Evolutionary conservation across 441 rosid genomes (phyloP).

Genomic region (Populus hybrid): DNA sequence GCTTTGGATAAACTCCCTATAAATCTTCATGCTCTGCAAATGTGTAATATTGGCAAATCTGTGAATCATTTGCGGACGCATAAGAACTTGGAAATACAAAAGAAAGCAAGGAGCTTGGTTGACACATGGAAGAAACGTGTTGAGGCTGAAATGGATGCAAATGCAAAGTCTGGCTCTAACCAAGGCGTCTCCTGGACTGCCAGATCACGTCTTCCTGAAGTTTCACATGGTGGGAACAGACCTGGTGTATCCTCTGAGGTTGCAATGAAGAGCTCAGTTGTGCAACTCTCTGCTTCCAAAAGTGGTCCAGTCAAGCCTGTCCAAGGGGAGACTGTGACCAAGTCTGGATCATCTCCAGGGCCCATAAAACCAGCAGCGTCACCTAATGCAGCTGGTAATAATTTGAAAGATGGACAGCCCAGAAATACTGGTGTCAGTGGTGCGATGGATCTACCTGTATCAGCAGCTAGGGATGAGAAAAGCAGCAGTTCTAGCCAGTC

Average conservation of each 20-base stretch:
- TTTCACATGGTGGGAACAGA: conserved; percentile 28
- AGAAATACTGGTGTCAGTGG: conserved; percentile 38
- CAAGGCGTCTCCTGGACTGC: too few relatives aligned
- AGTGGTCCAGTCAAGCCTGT: conserved; percentile 48
- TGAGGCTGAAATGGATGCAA: too few relatives aligned
- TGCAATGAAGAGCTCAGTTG: conserved; percentile 53
- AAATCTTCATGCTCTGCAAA: too few relatives aligned
- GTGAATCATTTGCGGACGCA: too few relatives aligned
- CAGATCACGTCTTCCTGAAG: too few relatives aligned
- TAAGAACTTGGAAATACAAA: too few relatives aligned
- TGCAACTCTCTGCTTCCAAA: conserved; percentile 61
- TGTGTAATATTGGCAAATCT: too few relatives aligned
- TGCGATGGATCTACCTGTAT: conserved; percentile 36
- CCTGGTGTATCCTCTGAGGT: conserved; percentile 64
- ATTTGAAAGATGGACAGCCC: conserved; percentile 44
- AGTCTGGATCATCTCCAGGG: conserved; percentile 54
- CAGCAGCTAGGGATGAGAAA: conserved; percentile 51
- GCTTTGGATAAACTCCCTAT: too few relatives aligned
- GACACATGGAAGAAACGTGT: too few relatives aligned
- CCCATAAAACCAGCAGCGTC: conserved; percentile 52
- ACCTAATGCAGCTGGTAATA: conserved; percentile 35
- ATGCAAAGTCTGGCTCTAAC: too few relatives aligned
- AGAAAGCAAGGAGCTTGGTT: too few relatives aligned
- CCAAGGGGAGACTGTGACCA: conserved; percentile 46
- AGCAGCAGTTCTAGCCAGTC: conserved; percentile 83